phyloP scores from a whole-genome alignment of 2,329 filamentous ascomycete species.

The Cytospora leucostoma region DNA sequence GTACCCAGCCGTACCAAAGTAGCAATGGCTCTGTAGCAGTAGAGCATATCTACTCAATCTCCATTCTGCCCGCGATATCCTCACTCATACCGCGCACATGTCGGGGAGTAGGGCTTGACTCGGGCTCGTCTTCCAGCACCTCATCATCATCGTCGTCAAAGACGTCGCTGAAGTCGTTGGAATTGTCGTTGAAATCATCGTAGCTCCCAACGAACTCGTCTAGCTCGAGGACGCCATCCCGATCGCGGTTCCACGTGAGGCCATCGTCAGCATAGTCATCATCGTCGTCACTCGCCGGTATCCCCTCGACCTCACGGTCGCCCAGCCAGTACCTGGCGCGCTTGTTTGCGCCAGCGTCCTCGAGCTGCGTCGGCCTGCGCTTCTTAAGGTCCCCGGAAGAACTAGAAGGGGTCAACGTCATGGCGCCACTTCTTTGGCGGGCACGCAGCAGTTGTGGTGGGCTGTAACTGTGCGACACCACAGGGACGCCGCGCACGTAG shows the following conservation, averaged over 20 bases:
- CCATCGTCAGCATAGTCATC: conserved; percentile 53
- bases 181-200: conserved; percentile 49
- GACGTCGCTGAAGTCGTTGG: conserved; percentile 44
- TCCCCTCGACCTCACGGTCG: conserved; percentile 56
- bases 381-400: conserved; percentile 31
- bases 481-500: conserved; percentile 85
- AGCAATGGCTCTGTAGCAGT: background rate
- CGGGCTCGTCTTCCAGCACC: conserved; percentile 38
- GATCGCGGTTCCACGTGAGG: conserved; percentile 59
- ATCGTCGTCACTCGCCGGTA: conserved; percentile 48
- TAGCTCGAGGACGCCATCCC: conserved; percentile 59
- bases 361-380: conserved; percentile 35
- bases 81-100: conserved; percentile 61
- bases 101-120: conserved; percentile 37
- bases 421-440: conserved; percentile 38
- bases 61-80: conserved; percentile 64
- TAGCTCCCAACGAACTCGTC: conserved; percentile 50
- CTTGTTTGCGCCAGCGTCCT: conserved; percentile 65
- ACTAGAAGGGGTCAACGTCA: conserved; percentile 29
- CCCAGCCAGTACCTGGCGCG: conserved; percentile 88
- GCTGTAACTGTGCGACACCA: conserved; percentile 62
- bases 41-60: conserved; percentile 48
- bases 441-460: conserved; percentile 47
- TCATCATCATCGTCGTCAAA: conserved; percentile 47
- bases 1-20: background rate